A percentile compares a stretch with the other conserved stretches of the same genome.
Conservation (phyloP, 768 basidiomycete species). For the Daedalea quercina region DNA sequence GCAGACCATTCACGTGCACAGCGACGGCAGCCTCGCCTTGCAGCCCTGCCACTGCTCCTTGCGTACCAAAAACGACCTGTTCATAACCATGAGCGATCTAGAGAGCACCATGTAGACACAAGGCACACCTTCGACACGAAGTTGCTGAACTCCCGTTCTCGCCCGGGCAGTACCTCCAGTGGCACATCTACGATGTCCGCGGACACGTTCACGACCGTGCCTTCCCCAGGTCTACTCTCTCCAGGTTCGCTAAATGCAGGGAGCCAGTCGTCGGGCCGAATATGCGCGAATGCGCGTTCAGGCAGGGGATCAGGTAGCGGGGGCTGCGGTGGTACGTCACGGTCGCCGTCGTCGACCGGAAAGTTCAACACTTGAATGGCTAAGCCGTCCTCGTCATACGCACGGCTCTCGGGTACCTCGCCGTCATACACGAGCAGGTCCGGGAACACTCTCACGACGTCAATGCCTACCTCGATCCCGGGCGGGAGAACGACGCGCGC, state of each 20-base stretch:
- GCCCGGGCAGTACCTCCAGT: slow-evolving; percentile 69
- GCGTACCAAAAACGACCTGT: slow-evolving; percentile 62
- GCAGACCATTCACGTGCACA: slow-evolving; percentile 54
- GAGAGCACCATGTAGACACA: not conserved
- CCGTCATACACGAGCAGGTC: slow-evolving; percentile 80
- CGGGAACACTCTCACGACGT: slow-evolving; percentile 60
- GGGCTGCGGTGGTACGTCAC: slow-evolving; percentile 33
- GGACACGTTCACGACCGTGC: slow-evolving; percentile 48
- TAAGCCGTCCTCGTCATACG: not conserved
- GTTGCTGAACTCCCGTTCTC: slow-evolving; percentile 66
- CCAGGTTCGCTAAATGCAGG: slow-evolving; percentile 34
- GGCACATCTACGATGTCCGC: slow-evolving; percentile 71
- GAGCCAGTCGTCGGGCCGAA: slow-evolving; percentile 68
- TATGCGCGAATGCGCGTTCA: slow-evolving; percentile 66
- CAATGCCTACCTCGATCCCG: slow-evolving; percentile 60
- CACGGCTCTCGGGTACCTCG: slow-evolving; percentile 36
- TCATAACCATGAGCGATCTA: not conserved
- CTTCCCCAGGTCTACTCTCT: slow-evolving; percentile 35
- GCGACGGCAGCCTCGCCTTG: slow-evolving; percentile 56
- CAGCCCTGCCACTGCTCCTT: slow-evolving; percentile 66
- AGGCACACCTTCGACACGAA: slow-evolving; percentile 67
- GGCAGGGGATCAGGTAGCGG: slow-evolving; percentile 65
- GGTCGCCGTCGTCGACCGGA: slow-evolving; percentile 6
- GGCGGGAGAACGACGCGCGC: slow-evolving; percentile 61
- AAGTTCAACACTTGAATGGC: not conserved